Conservation (phyloP, 345 rosid genomes). For the Clausena lansium region DNA sequence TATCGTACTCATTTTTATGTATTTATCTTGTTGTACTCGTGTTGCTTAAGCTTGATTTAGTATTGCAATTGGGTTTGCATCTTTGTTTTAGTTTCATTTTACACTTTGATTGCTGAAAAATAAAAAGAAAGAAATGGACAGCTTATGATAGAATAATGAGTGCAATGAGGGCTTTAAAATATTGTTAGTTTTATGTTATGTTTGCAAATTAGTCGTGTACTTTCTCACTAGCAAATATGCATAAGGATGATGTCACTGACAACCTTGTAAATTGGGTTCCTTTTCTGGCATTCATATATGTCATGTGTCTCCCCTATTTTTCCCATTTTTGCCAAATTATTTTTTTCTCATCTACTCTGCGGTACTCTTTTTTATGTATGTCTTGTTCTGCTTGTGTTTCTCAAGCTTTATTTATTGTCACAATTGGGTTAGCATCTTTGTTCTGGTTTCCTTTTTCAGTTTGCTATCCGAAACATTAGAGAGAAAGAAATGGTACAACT, state of each 20-base stretch:
- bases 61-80: conserved; percentile 1
- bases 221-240: neutral
- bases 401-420: neutral
- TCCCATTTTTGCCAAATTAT: neutral
- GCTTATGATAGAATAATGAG: neutral
- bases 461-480: neutral
- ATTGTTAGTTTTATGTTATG: neutral
- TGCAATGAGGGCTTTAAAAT: neutral
- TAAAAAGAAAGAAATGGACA: neutral
- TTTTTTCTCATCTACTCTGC: neutral
- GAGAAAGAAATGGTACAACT: neutral
- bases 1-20: neutral
- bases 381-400: neutral
- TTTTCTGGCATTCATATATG: neutral
- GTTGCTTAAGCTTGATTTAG: neutral
- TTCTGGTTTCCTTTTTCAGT: neutral
- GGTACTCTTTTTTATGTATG: neutral
- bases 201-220: neutral
- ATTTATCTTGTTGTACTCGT: neutral
- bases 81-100: conserved; percentile 1
- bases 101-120: neutral
- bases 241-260: neutral
- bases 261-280: neutral
- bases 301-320: conserved; percentile 2
- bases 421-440: conserved; percentile 15